Evolutionary conservation across 768 basidiomycete species (phyloP).

Genomic region (Cyclocybe cylindracea): DNA sequence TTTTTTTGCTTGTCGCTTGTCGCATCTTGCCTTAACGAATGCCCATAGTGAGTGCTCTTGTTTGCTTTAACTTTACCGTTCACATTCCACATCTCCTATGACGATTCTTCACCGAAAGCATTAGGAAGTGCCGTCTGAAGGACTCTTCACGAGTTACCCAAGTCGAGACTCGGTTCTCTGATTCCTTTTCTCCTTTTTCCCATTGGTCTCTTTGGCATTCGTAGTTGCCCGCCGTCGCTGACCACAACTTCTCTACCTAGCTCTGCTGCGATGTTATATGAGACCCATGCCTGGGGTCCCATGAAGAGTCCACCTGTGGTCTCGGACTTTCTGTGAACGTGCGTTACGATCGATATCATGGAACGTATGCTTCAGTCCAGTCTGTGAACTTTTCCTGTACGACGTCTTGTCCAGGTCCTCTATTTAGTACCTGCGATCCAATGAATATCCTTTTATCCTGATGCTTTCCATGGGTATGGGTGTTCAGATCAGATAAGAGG

Average conservation of each 20-base stretch:
- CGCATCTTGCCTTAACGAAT: too few species aligned
- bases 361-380: neutral
- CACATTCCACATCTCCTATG: constrained; percentile 23
- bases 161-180: constrained; percentile 60
- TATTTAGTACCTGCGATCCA: constrained; percentile 10
- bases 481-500: neutral
- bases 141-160: constrained; percentile 36
- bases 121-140: constrained; percentile 66
- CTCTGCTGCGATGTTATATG: too few species aligned
- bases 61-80: neutral
- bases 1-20: too few species aligned
- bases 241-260: neutral
- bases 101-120: constrained; percentile 49
- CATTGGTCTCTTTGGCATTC: constrained; percentile 7
- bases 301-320: too few species aligned
- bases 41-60: constrained; percentile 3
- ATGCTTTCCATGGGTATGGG: neutral
- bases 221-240: constrained; percentile 9
- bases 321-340: too few species aligned
- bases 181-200: constrained; percentile 25
- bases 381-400: constrained; percentile 8
- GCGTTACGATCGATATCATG: too few species aligned
- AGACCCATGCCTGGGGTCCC: too few species aligned
- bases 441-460: constrained; percentile 5
- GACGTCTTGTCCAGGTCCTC: neutral